Evolutionary conservation across 805 yeast genomes (phyloP), one percentile per base, ranked within the genome.

Genomic region (Dipodascopsis tothii): DNA sequence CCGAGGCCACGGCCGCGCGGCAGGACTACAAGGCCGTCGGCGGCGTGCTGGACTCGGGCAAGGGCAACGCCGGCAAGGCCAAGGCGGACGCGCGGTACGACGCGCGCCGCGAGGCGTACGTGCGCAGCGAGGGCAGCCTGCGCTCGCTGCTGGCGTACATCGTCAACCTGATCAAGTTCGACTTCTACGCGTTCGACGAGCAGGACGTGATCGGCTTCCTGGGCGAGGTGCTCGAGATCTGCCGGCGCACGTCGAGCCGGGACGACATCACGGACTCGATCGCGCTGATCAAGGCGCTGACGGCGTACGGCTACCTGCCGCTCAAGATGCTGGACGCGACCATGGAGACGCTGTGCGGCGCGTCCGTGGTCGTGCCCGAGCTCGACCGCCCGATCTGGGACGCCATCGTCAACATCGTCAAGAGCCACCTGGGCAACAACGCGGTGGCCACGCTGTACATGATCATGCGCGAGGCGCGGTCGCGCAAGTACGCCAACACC

Each of bases 271-370:
- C 56, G n/a, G 56, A 60, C 4, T 64, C 74, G 30, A 56, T 75
- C 6, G 62, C 60, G 2, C 46, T 74, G n/a, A 50, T 78, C 5
- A 68, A 70, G 35, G 60, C 74, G 0, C 60, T 72, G 3, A 62
- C 73, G 37, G 57, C 68, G 1, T 73, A 65, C 50, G 78, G 80
- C 0, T 55, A 60, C 21, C 52, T 78, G 2, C 81, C 82, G 0
- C 45, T 60, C 5, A 49, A 60, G 1, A 57, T 59, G n/a, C 58
- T 73, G 21, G 60, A 55, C 18, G 60, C 61, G 4, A 60, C 68
- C 0, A 56, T 77, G 2, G 67, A 66, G 41, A 65, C 75, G 11
- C 54, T 78, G 5, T 71, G 80, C 47, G 73, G 73, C 2, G 61
- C 71, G 1, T 58, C 67, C 23, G 59, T 66, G 1, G 51, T 67